Evolutionary conservation across 306 rosid genomes (phyloP), one percentile per base, ranked within the genome.

Genomic region (Trifolium pratense): DNA sequence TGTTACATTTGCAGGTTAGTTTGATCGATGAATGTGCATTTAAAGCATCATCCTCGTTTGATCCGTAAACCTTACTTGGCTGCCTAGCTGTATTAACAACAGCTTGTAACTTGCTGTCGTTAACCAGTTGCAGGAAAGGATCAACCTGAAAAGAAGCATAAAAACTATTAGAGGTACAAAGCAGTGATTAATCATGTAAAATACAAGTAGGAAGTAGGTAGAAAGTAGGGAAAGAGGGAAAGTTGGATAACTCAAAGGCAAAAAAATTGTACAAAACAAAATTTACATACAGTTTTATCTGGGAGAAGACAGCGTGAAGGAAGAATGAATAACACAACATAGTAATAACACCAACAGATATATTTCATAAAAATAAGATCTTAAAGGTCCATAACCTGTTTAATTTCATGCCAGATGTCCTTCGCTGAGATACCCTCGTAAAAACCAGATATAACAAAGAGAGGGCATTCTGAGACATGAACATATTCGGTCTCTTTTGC

Each of bases 121-220:
- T 84, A 48, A 90, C 82, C 77, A 92, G 70, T 52, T 45, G 83
- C 71, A 92, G 88, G 84, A 87, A 92, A 49, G 98, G 98, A 77
- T 92, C 98, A 68, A 73, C 86, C 97, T 92, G 85, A 80, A 70
- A 57, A 15, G 48, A 53, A 45, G 70, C 68, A 84, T 43, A 51
- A 71, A 66, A 52, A 21, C 34, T 46, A 23, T 53, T 51, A 77
- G 43, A 48, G 69, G 32, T 61, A 23, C 18, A 78, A 64, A 17
- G 0, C 57, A 55, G 32, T 49, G 56, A 53, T 45, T 57, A 46
- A 71, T 78, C 70, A 26, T 60, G 21, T 43, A 18, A 14, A 48
- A 63, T 10, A 82, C 66, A 52, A 32, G 18, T 9, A 59, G 36
- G 58, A 48, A 66, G 74, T 45, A 39, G 18, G 49, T 23, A 32